Conservation (phyloP, 345 rosid species). For the Euphorbia lathyris region DNA sequence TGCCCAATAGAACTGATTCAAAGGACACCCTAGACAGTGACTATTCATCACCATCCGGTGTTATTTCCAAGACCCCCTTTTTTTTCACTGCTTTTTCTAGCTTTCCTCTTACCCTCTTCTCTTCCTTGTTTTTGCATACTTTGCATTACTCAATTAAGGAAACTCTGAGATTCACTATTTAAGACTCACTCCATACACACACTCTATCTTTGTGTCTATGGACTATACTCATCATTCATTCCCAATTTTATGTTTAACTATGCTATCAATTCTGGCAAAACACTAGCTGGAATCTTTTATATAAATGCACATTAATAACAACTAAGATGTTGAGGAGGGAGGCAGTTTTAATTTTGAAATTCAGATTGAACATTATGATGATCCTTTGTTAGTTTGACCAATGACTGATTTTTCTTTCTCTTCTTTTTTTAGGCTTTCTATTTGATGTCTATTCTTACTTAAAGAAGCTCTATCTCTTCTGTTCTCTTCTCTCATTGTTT, state of each 20-base stretch:
- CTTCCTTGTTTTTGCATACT: neutral
- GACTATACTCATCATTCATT: too few relatives aligned
- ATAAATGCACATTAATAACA: neutral
- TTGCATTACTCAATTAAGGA: slow-evolving; percentile 24
- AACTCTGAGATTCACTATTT: too few relatives aligned
- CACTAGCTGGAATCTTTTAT: neutral
- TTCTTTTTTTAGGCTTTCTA: too few relatives aligned
- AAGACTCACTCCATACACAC: too few relatives aligned
- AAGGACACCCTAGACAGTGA: slow-evolving; percentile 56
- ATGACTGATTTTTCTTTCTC: neutral
- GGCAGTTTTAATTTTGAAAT: slow-evolving; percentile 20
- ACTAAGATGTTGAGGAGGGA: neutral
- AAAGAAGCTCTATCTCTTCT: neutral
- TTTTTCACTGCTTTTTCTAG: neutral
- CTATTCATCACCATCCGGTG: slow-evolving; percentile 56
- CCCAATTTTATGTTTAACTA: slow-evolving; percentile 10
- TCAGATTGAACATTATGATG: slow-evolving; percentile 18
- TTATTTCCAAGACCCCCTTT: slow-evolving; percentile 41
- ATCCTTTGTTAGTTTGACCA: slow-evolving; percentile 38
- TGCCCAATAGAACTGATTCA: slow-evolving; percentile 53
- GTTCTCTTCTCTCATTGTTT: slow-evolving; percentile 11
- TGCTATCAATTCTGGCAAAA: slow-evolving; percentile 11
- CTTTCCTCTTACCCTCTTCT: neutral
- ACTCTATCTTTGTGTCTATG: neutral
- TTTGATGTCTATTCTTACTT: neutral